These are phyloP conservation scores for Mallotus nudiflorus DNA, from an alignment of 345 rosid genomes.

Conservation along the genomic window DNA sequence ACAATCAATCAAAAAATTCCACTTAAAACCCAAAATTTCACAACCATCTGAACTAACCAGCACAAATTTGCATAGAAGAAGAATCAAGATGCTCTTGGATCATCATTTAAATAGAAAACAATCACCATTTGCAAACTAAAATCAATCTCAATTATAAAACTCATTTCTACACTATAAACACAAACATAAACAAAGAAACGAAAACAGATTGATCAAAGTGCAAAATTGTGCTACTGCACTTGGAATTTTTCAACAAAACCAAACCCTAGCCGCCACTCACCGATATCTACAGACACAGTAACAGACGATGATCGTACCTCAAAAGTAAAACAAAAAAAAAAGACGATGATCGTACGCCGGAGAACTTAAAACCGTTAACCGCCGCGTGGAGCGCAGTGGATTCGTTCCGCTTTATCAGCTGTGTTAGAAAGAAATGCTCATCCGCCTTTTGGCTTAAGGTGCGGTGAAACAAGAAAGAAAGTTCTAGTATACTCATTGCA, in stretches of 20 bases:
- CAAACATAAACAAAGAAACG: neutral
- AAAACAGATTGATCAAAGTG: neutral
- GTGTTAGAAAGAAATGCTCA: neutral
- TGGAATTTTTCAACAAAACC: neutral
- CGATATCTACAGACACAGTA: neutral
- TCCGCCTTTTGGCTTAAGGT: neutral
- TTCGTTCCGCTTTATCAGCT: too few relatives aligned
- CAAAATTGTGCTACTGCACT: neutral
- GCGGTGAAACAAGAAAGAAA: neutral
- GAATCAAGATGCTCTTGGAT: neutral
- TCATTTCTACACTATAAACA: too few relatives aligned
- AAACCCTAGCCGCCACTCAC: constrained; percentile 6
- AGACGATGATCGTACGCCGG: neutral
- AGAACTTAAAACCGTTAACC: neutral
- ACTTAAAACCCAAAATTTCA: neutral
- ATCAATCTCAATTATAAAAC: neutral
- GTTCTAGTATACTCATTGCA: neutral
- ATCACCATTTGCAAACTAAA: neutral
- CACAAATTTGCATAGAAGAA: neutral
- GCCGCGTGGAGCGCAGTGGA: too few relatives aligned
- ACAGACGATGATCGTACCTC: neutral
- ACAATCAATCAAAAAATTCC: neutral
- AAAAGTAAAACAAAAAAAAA: neutral
- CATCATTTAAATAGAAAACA: neutral
- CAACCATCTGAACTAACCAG: neutral